These are phyloP conservation scores for Talaromyces sp. DNA, from an alignment of 2,329 filamentous ascomycete genomes.

Conservation along the genomic window DNA sequence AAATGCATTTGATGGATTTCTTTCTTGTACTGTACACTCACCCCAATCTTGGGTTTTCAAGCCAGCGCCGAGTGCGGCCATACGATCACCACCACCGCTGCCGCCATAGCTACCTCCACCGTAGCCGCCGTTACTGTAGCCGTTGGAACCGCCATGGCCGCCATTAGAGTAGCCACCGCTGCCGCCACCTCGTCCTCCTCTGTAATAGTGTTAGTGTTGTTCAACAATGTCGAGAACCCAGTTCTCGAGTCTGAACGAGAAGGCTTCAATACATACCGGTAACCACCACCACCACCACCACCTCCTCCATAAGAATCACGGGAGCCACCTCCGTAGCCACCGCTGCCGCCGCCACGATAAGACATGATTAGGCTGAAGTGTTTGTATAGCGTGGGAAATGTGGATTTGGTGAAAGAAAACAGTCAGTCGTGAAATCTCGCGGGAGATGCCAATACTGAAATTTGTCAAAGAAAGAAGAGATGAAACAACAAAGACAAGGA, in stretches of 20 bases:
- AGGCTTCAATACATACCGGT: slow-evolving; percentile 37
- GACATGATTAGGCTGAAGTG: slow-evolving; percentile 56
- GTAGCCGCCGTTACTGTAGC: slow-evolving; percentile 32
- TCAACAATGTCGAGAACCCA: neutral
- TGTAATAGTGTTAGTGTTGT: slow-evolving; percentile 9
- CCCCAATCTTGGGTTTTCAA: slow-evolving; percentile 88
- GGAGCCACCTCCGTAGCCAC: slow-evolving; percentile 44
- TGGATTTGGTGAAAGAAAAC: neutral
- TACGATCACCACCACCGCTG: slow-evolving; percentile 80
- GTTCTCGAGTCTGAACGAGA: neutral
- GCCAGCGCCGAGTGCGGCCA: slow-evolving; percentile 84
- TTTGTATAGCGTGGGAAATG: neutral
- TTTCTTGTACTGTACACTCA: slow-evolving; percentile 48
- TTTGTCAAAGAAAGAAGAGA: slow-evolving; percentile 8
- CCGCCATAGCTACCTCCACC: slow-evolving; percentile 55
- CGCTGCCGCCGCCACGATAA: slow-evolving; percentile 55
- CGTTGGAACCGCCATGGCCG: slow-evolving; percentile 37
- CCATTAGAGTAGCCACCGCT: slow-evolving; percentile 49
- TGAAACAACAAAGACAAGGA: slow-evolving; percentile 23
- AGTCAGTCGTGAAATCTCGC: neutral
- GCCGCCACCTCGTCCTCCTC: slow-evolving; percentile 38
- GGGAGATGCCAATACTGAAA: neutral
- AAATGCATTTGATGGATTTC: slow-evolving; percentile 2
- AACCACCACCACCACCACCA: slow-evolving; percentile 46
- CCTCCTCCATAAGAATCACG: slow-evolving; percentile 48